These are phyloP conservation scores for Amniculicola lignicola DNA, from an alignment of 495 filamentous ascomycete species.

Conservation along the genomic window DNA sequence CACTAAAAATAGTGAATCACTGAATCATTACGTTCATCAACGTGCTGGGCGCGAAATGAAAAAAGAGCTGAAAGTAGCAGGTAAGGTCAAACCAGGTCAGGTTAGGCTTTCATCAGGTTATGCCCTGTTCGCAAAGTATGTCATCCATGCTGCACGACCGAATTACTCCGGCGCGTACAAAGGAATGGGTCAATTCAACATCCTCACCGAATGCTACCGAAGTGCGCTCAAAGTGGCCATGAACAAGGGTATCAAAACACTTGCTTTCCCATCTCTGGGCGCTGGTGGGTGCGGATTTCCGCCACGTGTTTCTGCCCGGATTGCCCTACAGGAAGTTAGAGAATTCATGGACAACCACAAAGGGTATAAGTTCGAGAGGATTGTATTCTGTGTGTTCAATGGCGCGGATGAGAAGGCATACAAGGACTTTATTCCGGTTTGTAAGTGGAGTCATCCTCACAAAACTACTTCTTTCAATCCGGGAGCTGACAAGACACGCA, in stretches of 20 bases:
- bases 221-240: slow-evolving; percentile 12
- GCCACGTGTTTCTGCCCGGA: slow-evolving; percentile 12
- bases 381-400: slow-evolving; percentile 30
- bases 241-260: slow-evolving; percentile 18
- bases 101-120: slow-evolving; percentile 4
- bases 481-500: no score
- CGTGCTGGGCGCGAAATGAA: slow-evolving; percentile 21
- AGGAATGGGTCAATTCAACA: slow-evolving; percentile 4
- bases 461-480: no score
- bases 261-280: slow-evolving; percentile 26
- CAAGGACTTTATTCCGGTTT: slow-evolving; percentile 22
- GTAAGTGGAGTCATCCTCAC: no score
- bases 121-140: slow-evolving; percentile 1
- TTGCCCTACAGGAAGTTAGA: slow-evolving; percentile 28
- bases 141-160: slow-evolving; percentile 29
- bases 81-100: slow-evolving; percentile 6
- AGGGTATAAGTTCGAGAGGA: slow-evolving; percentile 16
- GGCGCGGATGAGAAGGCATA: slow-evolving; percentile 19
- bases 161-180: slow-evolving; percentile 3
- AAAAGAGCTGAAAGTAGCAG: slow-evolving; percentile 9
- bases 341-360: slow-evolving; percentile 22
- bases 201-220: slow-evolving; percentile 29
- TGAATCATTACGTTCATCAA: slow-evolving; percentile 22
- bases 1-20: background rate
- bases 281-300: slow-evolving; percentile 28